Evolutionary conservation across 2,329 filamentous ascomycete genomes (phyloP).

Genomic region (Alternaria rosae): DNA sequence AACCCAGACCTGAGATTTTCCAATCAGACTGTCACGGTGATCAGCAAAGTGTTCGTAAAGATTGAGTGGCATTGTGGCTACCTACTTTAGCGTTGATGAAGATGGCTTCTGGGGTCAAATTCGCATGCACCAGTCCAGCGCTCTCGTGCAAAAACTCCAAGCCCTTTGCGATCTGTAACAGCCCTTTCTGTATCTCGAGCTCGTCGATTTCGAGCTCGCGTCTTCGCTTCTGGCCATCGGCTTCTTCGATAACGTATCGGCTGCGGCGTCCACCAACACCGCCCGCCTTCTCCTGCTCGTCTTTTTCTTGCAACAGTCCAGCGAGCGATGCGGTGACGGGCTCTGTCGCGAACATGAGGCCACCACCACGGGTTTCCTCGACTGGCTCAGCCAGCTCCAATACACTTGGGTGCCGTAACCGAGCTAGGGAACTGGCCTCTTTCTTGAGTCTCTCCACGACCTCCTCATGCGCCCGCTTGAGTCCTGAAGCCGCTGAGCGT

Average conservation of each 20-base stretch:
- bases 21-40: constrained; percentile 76
- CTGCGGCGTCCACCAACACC: constrained; percentile 75
- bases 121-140: constrained; percentile 90
- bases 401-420: constrained; percentile 88
- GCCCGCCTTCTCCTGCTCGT: constrained; percentile 78
- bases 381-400: constrained; percentile 93
- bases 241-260: constrained; percentile 81
- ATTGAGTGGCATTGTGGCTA: constrained; percentile 25
- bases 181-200: constrained; percentile 94
- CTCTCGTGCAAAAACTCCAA: constrained; percentile 96
- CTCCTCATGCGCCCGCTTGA: constrained; percentile 86
- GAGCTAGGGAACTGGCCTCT: constrained; percentile 87
- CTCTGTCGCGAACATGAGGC: constrained; percentile 95
- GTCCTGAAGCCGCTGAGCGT: constrained; percentile 67
- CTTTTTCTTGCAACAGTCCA: constrained; percentile 83
- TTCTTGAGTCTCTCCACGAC: constrained; percentile 90
- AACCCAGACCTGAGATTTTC: constrained; percentile 96
- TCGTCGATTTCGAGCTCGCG: constrained; percentile 94
- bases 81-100: constrained; percentile 90
- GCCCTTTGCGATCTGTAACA: constrained; percentile 91
- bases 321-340: constrained; percentile 88
- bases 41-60: constrained; percentile 32
- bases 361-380: constrained; percentile 89
- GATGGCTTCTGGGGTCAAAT: constrained; percentile 91
- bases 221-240: constrained; percentile 72